These are phyloP conservation scores for Knoxia roxburghii DNA, from an alignment of 257 asterid genomes.

Conservation along the genomic window DNA sequence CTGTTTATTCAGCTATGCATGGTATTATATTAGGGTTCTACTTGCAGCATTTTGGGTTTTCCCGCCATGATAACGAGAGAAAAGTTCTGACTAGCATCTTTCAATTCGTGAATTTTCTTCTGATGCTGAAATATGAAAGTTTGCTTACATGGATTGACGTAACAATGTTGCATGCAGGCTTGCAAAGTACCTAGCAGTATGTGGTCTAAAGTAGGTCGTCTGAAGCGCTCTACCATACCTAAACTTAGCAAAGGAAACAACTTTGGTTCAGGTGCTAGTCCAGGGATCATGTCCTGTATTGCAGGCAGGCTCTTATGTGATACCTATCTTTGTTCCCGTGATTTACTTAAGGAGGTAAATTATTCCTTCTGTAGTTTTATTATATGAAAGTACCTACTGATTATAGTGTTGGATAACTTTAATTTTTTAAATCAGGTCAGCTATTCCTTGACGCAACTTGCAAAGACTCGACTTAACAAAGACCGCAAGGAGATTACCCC, in stretches of 20 bases:
- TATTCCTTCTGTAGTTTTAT: slow-evolving; percentile 6
- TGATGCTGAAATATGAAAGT: neutral
- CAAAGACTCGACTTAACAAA: slow-evolving; percentile 75
- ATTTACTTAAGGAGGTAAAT: slow-evolving; percentile 79
- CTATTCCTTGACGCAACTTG: slow-evolving; percentile 85
- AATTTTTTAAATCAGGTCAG: slow-evolving; percentile 61
- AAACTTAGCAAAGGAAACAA: slow-evolving; percentile 77
- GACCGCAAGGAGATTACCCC: slow-evolving; percentile 84
- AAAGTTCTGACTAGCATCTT: slow-evolving; percentile 4
- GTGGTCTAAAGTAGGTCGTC: slow-evolving; percentile 99
- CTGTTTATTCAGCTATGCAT: neutral
- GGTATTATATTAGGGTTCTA: neutral
- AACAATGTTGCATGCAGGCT: slow-evolving; percentile 39
- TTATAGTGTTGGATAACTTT: slow-evolving; percentile 19
- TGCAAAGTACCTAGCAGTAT: slow-evolving; percentile 62
- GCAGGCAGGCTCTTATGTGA: slow-evolving; percentile 98
- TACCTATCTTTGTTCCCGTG: slow-evolving; percentile 79
- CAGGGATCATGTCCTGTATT: slow-evolving; percentile 81
- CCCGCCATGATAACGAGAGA: neutral
- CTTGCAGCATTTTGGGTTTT: neutral
- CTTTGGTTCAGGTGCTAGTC: slow-evolving; percentile 92
- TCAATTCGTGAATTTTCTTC: neutral
- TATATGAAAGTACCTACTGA: slow-evolving; percentile 6
- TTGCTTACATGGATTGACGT: neutral
- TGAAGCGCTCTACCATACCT: slow-evolving; percentile 83